phyloP scores from a whole-genome alignment of 2,329 filamentous ascomycete species.

The Fusarium sp. region DNA sequence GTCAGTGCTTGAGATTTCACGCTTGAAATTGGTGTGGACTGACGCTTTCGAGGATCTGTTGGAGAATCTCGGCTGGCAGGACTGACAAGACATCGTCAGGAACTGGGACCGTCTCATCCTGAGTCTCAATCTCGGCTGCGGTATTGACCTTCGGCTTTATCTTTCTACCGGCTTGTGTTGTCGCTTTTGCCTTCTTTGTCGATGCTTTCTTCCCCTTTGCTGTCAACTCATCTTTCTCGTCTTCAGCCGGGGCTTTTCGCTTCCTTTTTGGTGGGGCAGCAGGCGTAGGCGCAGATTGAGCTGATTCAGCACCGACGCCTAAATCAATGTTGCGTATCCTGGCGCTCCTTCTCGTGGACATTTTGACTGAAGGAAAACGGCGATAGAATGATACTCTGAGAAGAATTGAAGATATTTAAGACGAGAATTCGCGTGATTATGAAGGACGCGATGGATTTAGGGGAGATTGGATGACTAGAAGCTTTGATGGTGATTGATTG shows the following conservation, averaged over 20 bases:
- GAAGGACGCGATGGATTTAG: not conserved
- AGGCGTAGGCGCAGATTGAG: not conserved
- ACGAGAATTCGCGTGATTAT: not conserved
- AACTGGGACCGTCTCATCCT: rapidly evolving
- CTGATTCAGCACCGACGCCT: not conserved
- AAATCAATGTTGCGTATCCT: not conserved
- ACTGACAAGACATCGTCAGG: not conserved
- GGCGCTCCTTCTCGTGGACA: not conserved
- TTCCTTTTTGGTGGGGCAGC: not conserved
- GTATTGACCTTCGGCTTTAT: rapidly evolving
- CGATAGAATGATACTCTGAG: not conserved
- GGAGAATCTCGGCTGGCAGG: not conserved
- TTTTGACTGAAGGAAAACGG: not conserved
- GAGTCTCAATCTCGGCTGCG: rapidly evolving
- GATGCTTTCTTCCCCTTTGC: not conserved
- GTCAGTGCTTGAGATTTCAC: rapidly evolving
- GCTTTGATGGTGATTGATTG: not conserved
- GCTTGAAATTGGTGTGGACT: not conserved
- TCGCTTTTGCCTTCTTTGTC: not conserved
- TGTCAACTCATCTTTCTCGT: not conserved
- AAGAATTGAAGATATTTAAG: not conserved
- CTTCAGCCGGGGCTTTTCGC: not conserved
- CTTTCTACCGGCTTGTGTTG: rapidly evolving
- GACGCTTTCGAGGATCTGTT: not conserved
- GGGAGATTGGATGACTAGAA: not conserved